Base-by-base conservation (phyloP, 2,329 filamentous ascomycete species). In the Apiospora pterosperma region DNA sequence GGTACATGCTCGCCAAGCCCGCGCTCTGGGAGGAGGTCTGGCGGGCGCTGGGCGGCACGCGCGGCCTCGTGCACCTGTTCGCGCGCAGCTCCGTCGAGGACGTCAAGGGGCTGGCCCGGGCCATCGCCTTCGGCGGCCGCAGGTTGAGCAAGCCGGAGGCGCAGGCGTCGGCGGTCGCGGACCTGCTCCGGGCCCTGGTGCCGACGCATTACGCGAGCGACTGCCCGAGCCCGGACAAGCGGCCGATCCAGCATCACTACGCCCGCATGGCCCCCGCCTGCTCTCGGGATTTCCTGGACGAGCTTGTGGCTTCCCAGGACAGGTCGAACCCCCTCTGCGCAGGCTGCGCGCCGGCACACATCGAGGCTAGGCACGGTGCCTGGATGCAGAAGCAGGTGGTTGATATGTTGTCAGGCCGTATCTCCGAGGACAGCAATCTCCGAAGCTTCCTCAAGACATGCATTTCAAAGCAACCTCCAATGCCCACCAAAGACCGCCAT, bases 21-120 rank as follows among this genome's bases (percentile, higher is more conserved):
- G 21, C 28, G 1, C 16, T 34, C 16, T 55, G 48, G 48, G 6
- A n/a, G 28, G 7, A 12, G 28, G 25, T 67, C 34, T 70, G 64
- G 65, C 7, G 21, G 11, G 21, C 61, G 14, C 16, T 67, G 12
- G 64, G 67, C 5, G 58, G 31, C 19, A 48, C 62, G 11, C 6
- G n/a, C 3, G 65, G 65, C 3, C 41, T 68, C 38, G 14, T 67
- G 2, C 25, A 36, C 7, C 60, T 66, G 36, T 64, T 67, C 63
- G 36, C 66, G 2, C 23, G 55, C 6, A 67, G 68, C 42, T 69
- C 67, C 4, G 66, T 69, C 34, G 21, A 41, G 39, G 66, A 70
- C 5, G 62, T 70, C 19, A n/a, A 55, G 11, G 25, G 34, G 21
- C n/a, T 70, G 7, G 68, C 64, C 36, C 58, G 31, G 4, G 23